phyloP scores from a whole-genome alignment of 1,284 basidiomycete species.

The Puccinia hordei region DNA sequence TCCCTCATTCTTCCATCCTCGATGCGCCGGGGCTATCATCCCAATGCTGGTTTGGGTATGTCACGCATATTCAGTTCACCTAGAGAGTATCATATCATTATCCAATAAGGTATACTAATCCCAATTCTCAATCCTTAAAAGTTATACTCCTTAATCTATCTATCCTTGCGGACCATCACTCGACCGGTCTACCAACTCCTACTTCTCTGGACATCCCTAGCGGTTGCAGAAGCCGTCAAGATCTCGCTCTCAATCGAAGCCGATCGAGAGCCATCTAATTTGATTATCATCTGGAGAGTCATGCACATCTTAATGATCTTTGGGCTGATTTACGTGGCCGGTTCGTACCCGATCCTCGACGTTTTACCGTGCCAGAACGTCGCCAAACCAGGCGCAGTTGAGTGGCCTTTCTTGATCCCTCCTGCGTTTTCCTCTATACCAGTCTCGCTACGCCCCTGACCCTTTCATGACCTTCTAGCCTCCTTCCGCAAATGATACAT shows the following conservation, averaged over 20 bases:
- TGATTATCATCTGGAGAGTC: constrained; percentile 13
- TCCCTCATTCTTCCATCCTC: neutral
- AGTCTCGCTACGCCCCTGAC: neutral
- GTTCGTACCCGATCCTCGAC: constrained; percentile 38
- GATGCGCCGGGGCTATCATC: neutral
- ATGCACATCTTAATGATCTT: constrained; percentile 11
- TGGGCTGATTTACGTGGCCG: constrained; percentile 21
- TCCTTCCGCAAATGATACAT: constrained; percentile 59
- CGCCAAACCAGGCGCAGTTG: constrained; percentile 43
- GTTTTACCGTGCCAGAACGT: constrained; percentile 35
- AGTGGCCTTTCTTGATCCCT: constrained; percentile 8
- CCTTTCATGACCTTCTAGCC: constrained; percentile 12
- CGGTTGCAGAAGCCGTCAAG: neutral
- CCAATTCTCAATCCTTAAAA: neutral
- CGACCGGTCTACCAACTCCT: constrained; percentile 26
- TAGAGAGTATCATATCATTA: neutral
- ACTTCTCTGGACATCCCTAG: constrained; percentile 32
- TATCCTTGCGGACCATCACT: constrained; percentile 25
- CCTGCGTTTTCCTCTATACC: neutral
- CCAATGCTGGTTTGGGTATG: constrained; percentile 26
- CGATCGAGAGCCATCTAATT: neutral
- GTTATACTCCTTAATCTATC: constrained; percentile 38
- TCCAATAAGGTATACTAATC: neutral
- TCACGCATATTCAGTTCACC: neutral
- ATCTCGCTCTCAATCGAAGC: constrained; percentile 5